Evolutionary conservation across 2,329 filamentous ascomycete genomes (phyloP), one percentile per base, ranked within the genome.

Genomic region (Stemphylium beticola): DNA sequence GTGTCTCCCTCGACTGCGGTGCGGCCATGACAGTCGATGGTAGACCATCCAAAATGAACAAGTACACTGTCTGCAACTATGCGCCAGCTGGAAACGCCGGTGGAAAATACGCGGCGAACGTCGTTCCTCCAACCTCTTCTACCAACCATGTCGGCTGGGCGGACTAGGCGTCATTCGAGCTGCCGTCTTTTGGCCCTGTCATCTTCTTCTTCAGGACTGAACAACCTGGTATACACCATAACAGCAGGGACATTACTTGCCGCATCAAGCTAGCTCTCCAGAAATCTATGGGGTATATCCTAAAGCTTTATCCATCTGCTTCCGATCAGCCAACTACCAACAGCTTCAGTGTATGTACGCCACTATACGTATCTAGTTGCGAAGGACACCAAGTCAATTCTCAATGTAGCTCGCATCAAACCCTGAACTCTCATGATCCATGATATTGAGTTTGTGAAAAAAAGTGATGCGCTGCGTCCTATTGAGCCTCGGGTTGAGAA

Each of bases 21-120:
- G 32, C 7, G 37, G 61, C 44, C 14, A 73, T 72, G 66, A 63
- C 49, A 2, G 53, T 72, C 17, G 54, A 56, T 18, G 66, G 64
- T 26, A 15, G 39, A 9, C 10, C 46, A 10, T 67, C 66, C 0
- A 43, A 41, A 4, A 55, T 74, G 63, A 67, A 65, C 55, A 71
- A 69, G 60, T 72, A 66, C 81, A 93, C 90, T 26, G 91, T 96
- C 68, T 96, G 92, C 87, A 93, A 96, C 84, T 96, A 96, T 81
- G 80, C 78, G 63, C 83, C 86, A 58, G 79, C 86, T 60, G 92
- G 85, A 45, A 88, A 88, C 76, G 78, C 81, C 49, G 77, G 64
- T 12, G 80, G 79, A 55, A 73, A 82, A 64, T 88, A 85, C 65
- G 81, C 61, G 45, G 65, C 67, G 40, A 85, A 88, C 63, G 80